Percentiles rank a stretch among this genome's conserved stretches.
These are phyloP conservation scores for Phytophthora parvispora DNA, from an alignment of 352 stramenopile species.

Conservation along the genomic window DNA sequence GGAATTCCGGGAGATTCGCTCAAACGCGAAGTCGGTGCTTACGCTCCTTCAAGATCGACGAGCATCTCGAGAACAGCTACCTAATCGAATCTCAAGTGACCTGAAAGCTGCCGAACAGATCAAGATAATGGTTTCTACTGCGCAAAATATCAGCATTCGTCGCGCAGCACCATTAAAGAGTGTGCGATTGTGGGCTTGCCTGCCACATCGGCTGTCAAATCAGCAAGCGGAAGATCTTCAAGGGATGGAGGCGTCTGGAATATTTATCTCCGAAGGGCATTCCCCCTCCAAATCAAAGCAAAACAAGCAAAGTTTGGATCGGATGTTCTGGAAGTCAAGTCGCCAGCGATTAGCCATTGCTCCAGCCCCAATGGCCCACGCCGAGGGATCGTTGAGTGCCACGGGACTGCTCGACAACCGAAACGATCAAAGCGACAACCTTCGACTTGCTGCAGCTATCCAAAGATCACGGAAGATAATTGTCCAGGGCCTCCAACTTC, in stretches of 20 bases:
- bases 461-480: neutral
- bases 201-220: neutral
- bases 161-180: neutral
- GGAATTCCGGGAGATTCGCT: neutral
- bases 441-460: neutral
- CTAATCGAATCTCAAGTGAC: neutral
- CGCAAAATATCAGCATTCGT: neutral
- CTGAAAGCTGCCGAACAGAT: neutral
- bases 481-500: conserved; percentile 25
- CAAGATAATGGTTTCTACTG: neutral
- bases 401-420: too few relatives aligned
- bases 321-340: neutral
- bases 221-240: neutral
- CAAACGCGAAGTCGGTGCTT: neutral
- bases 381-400: too few relatives aligned
- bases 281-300: neutral
- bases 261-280: too few relatives aligned
- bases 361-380: neutral
- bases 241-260: neutral
- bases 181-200: neutral
- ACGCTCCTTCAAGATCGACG: neutral
- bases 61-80: neutral
- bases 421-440: neutral
- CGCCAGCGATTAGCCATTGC: neutral
- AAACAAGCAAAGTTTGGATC: neutral